Percentiles rank a stretch among this genome's conserved stretches.
These are phyloP conservation scores for Mimosa pudica DNA, from an alignment of 306 rosid genomes.

Conservation along the genomic window DNA sequence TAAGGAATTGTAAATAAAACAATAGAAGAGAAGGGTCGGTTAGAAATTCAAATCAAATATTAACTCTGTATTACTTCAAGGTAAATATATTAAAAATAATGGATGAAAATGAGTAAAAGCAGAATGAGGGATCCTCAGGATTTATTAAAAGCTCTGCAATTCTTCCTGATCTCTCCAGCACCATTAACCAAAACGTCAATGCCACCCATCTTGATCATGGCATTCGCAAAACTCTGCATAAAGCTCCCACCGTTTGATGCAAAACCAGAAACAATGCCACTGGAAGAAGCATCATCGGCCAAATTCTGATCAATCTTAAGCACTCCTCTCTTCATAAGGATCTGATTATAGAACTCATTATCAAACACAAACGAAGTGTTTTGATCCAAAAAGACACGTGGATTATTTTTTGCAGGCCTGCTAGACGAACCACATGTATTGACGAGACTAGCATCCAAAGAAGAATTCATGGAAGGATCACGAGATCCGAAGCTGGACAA, in stretches of 20 bases:
- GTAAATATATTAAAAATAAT: not conserved
- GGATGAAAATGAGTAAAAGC: not conserved
- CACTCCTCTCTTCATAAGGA: slow-evolving; percentile 42
- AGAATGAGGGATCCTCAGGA: not conserved
- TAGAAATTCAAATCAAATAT: not conserved
- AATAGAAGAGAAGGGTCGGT: not conserved
- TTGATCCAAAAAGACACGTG: slow-evolving; percentile 53
- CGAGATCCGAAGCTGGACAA: slow-evolving; percentile 31
- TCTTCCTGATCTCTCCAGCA: slow-evolving; percentile 51
- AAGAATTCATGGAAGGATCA: slow-evolving; percentile 54
- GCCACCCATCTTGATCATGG: slow-evolving; percentile 51
- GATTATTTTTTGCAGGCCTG: not conserved
- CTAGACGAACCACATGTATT: not conserved
- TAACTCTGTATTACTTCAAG: not conserved
- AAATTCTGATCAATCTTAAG: slow-evolving; percentile 55
- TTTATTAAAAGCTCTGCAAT: slow-evolving; percentile 31
- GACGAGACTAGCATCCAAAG: slow-evolving; percentile 34
- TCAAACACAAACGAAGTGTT: slow-evolving; percentile 47
- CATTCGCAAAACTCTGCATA: slow-evolving; percentile 39
- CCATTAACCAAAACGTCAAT: slow-evolving; percentile 43
- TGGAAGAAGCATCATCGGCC: slow-evolving; percentile 36
- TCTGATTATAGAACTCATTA: slow-evolving; percentile 43
- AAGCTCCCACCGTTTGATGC: slow-evolving; percentile 32
- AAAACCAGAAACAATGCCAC: slow-evolving; percentile 36
- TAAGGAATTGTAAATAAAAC: not conserved